Evolutionary conservation across 768 basidiomycete species (phyloP), one percentile per base, ranked within the genome.

Genomic region (Scleroderma citrinum): DNA sequence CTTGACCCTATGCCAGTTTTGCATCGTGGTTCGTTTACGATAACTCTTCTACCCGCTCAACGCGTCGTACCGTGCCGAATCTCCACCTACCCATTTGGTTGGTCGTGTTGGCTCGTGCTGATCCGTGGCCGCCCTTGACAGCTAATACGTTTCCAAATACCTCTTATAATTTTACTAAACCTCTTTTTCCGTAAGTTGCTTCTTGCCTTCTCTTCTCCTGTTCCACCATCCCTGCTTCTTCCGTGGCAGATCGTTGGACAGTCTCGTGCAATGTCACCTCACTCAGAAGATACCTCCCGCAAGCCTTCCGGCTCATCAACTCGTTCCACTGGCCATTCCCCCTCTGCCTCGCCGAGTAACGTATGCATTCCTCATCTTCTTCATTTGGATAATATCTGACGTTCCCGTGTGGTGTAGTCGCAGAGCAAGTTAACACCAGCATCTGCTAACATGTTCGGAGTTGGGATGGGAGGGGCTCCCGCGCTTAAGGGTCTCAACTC

Each of bases 261-360:
- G 31, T 50, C 53, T 45, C 52, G 40, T 55, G 50, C 52, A 44
- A 73, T 68, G 64, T 56, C 53, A 56, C 66, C 64, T 56, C 71
- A 57, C 48, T 48, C 56, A 56, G 71, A 68, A 40, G 69, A 73
- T 56, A 71, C 76, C 38, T 75, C 82, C 20, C 78, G 82, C 59
- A 85, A 85, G 59, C 80, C 82, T 36, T 85, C 85, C 30, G 78
- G 76, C 48, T 83, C 85, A 23, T 82, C 84, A n/a, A 76, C 77
- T 16, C 81, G 77, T 51, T 84, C 84, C 42, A 71, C 73, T 40
- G 72, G 75, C 26, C 83, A 77, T 58, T 85, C 85, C 2, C 83
- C 85, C 0, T 69, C 79, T 34, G 69, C 70, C 42, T 81, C 84
- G 20, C 81, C 83, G 17, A 71, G 69, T 58, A 76, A 76, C 62